These are phyloP conservation scores for Tripterygium wilfordii DNA, from an alignment of 177 flowering plant species.

Conservation along the genomic window DNA sequence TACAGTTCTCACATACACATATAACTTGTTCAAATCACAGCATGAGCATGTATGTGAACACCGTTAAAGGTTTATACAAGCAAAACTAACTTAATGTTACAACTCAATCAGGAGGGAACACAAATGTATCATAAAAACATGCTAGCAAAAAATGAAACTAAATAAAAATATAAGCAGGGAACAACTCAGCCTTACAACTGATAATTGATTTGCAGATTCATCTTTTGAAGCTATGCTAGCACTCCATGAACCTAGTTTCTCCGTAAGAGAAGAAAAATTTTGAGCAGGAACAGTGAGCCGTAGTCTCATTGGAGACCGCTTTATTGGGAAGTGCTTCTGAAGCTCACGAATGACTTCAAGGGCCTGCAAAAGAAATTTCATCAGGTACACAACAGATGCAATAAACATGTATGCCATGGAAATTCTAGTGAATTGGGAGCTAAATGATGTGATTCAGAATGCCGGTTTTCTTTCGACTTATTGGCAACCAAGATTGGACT, in stretches of 20 bases:
- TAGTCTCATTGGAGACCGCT: constrained; percentile 84
- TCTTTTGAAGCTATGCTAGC: constrained; percentile 59
- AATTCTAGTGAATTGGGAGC: too few relatives aligned
- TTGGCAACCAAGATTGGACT: too few relatives aligned
- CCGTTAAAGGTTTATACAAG: too few relatives aligned
- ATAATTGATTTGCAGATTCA: constrained; percentile 61
- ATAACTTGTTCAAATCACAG: too few relatives aligned
- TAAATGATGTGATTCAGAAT: too few relatives aligned
- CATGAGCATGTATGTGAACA: too few relatives aligned
- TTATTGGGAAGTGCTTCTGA: constrained; percentile 86
- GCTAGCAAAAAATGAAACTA: not conserved
- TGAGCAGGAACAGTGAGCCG: constrained; percentile 45
- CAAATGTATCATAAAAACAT: not conserved
- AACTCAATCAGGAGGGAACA: not conserved
- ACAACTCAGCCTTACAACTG: constrained; percentile 45
- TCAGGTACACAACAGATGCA: not conserved
- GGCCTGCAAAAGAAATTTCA: constrained; percentile 50
- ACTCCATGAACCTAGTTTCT: constrained; percentile 67
- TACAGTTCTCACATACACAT: too few relatives aligned
- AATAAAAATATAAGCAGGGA: not conserved
- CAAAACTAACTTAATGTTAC: too few relatives aligned
- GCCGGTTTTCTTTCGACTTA: too few relatives aligned
- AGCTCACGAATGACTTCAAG: constrained; percentile 93
- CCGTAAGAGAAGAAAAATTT: constrained; percentile 44
- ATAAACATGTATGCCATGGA: too few relatives aligned